Base-by-base conservation (phyloP, 345 rosid genomes). In the Eucalyptus microcorys region DNA sequence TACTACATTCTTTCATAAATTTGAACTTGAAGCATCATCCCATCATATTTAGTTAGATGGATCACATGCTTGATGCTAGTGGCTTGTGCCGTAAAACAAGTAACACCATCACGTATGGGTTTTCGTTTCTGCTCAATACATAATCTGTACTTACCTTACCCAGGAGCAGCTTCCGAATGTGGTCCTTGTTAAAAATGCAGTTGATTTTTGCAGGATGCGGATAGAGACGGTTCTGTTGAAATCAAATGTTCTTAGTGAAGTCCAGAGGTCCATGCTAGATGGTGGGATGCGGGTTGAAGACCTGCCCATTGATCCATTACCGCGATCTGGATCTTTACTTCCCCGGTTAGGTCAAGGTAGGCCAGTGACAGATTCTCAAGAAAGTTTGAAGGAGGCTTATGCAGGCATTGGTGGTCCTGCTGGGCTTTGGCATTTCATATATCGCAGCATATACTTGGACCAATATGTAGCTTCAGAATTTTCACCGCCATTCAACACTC, bases 351-450 rank as follows among this genome's bases (percentile, higher is more conserved):
- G 95, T 85, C 94, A 93, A 26, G 92, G 88, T 87, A 93, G 90
- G 86, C 90, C 53, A 76, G 89, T 91, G 48, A 91, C 94, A 37
- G 91, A 95, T 89, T 92, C 92, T 90, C 93, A 93, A 59, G 95
- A 94, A 86, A 91, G 91, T 91, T 61, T 91, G 85, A 91, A 89
- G 84, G 96, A 97, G 81, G 90, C 95, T 26, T 89, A 89, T 91
- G 91, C 91, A 87, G 98, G 99, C 86, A 92, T 94, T 30, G 99
- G 99, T 88, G 99, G 99, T 87, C 98, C 98, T 79, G 95, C 95
- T 86, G 99, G 99, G 91, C 95, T 98, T 53, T 97, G 99, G 99
- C 98, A 98, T 95, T 98, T 98, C 93, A 96, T 98, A 59, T 98
- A 98, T 88, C 99, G 98, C 87, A 98, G 99, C 90, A 93, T 96